Evolutionary conservation across 2,329 filamentous ascomycete species (phyloP), one percentile per base, ranked within the genome.

Genomic region (Ascocoryne sarcoides): DNA sequence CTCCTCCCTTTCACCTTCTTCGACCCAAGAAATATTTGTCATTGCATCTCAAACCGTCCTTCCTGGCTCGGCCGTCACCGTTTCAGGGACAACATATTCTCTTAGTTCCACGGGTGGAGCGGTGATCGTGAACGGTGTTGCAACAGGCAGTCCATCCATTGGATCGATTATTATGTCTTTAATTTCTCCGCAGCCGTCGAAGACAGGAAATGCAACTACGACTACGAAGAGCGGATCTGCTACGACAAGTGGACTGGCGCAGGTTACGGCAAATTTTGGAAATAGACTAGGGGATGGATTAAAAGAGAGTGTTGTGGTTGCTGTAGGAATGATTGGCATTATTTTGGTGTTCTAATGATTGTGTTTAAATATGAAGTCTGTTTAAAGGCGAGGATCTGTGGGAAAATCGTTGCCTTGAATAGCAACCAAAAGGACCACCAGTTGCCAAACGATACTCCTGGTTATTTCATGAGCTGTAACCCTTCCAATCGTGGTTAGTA

Each of bases 41-140:
- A 30, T 37, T 17, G 36, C 23, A 8, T 18, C 21, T 15, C 21
- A 29, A 20, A 35, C 32, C 3, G 3, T 35, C 14, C 17, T 17
- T 4, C 32, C 32, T 4, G 32, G 32, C 17, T 19, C 32, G 9
- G 32, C 32, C 32, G 15, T 35, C 15, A 35, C 32, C 2, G 18
- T 35, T 4, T 35, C 32, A 18, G 32, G 32, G 12, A 35, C 32
- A 20, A 35, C 32, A 4, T 35, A 35, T n/a, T 19, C 16, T 20
- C 15, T 35, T 17, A 50, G 19, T 32, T 21, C 16, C 17, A 37
- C n/a, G 54, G 52, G 21, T 48, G 38, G 10, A 33, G 5, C 5
- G 51, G 42, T 15, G 55, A 56, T 33, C 45, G 42, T 10, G 28
- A 34, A 14, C 54, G 44, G 40, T 7, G 12, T 26, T 12, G 7